These are phyloP conservation scores for Endothia cerciana DNA, from an alignment of 2,329 filamentous ascomycete species.

Conservation along the genomic window DNA sequence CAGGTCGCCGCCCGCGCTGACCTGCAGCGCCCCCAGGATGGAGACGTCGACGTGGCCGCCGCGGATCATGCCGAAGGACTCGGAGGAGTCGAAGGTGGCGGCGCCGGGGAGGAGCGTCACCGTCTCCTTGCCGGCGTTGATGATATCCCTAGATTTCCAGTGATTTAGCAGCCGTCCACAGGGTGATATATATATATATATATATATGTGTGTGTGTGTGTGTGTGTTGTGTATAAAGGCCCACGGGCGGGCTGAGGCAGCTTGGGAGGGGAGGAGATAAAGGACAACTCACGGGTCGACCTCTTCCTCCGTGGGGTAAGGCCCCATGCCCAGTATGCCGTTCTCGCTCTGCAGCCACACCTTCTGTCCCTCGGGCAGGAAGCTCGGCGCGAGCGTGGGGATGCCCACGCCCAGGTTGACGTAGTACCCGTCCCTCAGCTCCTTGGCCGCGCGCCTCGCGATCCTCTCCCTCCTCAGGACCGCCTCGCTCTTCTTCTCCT, in stretches of 20 bases:
- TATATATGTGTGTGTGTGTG: no score
- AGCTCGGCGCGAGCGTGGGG: constrained; percentile 81
- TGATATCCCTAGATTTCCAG: constrained; percentile 60
- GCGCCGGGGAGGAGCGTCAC: constrained; percentile 79
- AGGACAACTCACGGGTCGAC: constrained; percentile 65
- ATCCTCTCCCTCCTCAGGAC: constrained; percentile 69
- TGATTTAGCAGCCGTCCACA: not conserved
- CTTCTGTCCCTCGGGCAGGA: constrained; percentile 67
- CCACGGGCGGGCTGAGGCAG: not conserved
- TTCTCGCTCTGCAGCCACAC: constrained; percentile 90
- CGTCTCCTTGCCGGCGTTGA: constrained; percentile 88
- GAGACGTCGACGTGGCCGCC: constrained; percentile 84
- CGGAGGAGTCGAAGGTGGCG: constrained; percentile 76
- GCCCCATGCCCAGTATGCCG: constrained; percentile 81
- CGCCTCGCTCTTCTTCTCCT: constrained; percentile 46
- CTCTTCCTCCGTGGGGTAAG: constrained; percentile 73
- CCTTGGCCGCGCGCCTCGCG: constrained; percentile 75
- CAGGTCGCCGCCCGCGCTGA: constrained; percentile 76
- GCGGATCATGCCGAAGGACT: constrained; percentile 87
- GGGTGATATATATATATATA: no score
- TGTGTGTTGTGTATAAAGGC: no score
- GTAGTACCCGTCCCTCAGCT: constrained; percentile 79
- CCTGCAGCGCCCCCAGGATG: constrained; percentile 81
- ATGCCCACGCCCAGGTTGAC: constrained; percentile 81
- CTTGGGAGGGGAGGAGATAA: not conserved